Conservation (phyloP, 306 rosid genomes). For the Lathyrus oleraceus region DNA sequence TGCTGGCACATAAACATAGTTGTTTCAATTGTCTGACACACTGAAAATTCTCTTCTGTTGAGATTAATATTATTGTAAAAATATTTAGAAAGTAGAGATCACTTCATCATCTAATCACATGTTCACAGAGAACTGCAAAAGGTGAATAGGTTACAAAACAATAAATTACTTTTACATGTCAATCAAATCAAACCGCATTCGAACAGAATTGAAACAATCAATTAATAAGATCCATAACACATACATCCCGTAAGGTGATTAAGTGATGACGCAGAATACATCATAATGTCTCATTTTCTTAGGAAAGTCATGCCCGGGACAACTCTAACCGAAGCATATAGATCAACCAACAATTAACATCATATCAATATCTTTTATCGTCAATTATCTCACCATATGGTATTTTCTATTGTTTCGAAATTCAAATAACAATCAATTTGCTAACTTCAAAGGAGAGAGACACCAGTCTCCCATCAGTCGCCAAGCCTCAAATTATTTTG, state of each 20-base stretch:
- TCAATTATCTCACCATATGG: constrained; percentile 11
- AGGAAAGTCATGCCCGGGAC: constrained; percentile 9
- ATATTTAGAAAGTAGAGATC: constrained; percentile 6
- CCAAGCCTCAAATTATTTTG: constrained; percentile 11
- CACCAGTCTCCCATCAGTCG: background rate
- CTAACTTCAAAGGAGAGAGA: constrained; percentile 3
- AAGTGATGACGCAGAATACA: constrained; percentile 19
- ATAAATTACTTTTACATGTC: constrained; percentile 3
- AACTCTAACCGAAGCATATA: constrained; percentile 1
- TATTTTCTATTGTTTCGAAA: constrained; percentile 27
- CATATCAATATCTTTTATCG: background rate
- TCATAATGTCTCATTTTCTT: constrained; percentile 1
- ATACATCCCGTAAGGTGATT: background rate
- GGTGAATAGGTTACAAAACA: constrained; percentile 2
- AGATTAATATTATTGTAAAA: background rate
- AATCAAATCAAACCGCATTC: constrained; percentile 13
- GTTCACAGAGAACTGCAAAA: background rate
- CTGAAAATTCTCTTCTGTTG: background rate
- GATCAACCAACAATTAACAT: constrained; percentile 1
- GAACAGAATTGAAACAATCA: constrained; percentile 15
- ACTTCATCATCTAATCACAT: constrained; percentile 7
- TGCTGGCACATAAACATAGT: constrained; percentile 59
- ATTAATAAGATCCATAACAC: constrained; percentile 5
- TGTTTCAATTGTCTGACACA: constrained; percentile 30
- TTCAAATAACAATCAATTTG: constrained; percentile 15